Evolutionary conservation across 208 protist species (phyloP).

Genomic region (Jaenimonas drosophilae): DNA sequence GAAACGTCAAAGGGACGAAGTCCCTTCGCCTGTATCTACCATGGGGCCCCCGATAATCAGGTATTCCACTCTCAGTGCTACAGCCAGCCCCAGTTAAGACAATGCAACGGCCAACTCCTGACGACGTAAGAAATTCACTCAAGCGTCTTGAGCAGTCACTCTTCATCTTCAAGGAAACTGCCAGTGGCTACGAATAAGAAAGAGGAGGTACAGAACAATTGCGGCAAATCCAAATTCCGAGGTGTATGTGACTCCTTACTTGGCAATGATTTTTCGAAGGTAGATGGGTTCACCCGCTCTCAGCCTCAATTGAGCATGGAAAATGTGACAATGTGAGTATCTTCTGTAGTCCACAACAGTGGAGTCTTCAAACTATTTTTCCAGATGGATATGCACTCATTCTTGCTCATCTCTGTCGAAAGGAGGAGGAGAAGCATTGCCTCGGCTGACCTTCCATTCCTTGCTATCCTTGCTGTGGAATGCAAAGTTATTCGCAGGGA

Average conservation of each 20-base stretch:
- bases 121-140: constrained; percentile 15
- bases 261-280: background rate
- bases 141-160: background rate
- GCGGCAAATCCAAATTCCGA: background rate
- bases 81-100: constrained; percentile 76
- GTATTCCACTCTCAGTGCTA: constrained; percentile 78
- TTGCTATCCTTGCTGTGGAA: constrained; percentile 54
- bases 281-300: too few species aligned
- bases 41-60: constrained; percentile 65
- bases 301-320: background rate
- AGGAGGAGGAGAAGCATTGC: constrained; percentile 36
- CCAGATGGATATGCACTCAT: background rate
- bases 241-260: background rate
- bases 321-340: background rate
- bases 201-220: background rate
- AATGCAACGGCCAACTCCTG: constrained; percentile 9
- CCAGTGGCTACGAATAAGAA: background rate
- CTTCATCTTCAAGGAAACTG: too few species aligned
- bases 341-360: background rate
- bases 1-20: constrained; percentile 57
- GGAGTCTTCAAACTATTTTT: background rate
- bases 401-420: constrained; percentile 56
- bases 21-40: constrained; percentile 54
- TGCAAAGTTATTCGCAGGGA: constrained; percentile 82
- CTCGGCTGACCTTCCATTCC: constrained; percentile 22